Base-by-base conservation (phyloP, 2,329 filamentous ascomycete species). In the Arthroderma uncinatum region DNA sequence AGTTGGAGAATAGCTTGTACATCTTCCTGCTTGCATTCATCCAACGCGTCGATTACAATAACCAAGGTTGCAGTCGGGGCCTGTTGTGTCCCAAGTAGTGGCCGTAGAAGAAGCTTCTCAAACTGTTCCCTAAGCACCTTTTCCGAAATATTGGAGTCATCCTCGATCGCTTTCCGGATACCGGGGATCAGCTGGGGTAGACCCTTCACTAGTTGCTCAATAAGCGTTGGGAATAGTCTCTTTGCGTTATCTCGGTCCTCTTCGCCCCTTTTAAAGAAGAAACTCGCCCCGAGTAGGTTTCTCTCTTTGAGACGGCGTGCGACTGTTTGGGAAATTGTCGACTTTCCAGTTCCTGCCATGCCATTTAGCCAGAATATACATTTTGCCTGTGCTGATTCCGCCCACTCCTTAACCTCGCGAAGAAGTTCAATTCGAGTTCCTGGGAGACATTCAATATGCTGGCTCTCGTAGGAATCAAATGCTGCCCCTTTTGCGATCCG, bases 291-390 rank as follows among this genome's bases (percentile, higher is more conserved):
- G 14, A 69, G 63, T 21, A 12, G 55, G 1, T 47, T 36, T 21
- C 58, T 30, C 2, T 59, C 40, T 0, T 54, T 6, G 19, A 61
- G 61, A 60, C 4, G 28, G 21, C 21, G n/a, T 21, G 64, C 65
- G 19, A 69, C 39, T 21, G 53, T 58, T 21, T 44, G 42, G 6
- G 57, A 16, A 2, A 58, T 55, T 2, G 53, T 56, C 2, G 57
- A 58, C 36, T 58, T 58, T 33, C 53, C 57, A 23, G 57, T 55
- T 2, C 70, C 69, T 36, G 68, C 66, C 63, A 66, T 63, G 7
- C 69, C 69, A 37, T 60, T 63, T n/a, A 71, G 57, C 68, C 67
- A 70, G 58, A 65, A 70, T 4, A 71, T 67, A 21, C 42, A 44
- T 40, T 58, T 55, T 55, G n/a, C 60, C 28, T 60, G 21, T 23